Evolutionary conservation across 2,329 filamentous ascomycete genomes (phyloP).

Genomic region (Tolypocladium endophyticum): DNA sequence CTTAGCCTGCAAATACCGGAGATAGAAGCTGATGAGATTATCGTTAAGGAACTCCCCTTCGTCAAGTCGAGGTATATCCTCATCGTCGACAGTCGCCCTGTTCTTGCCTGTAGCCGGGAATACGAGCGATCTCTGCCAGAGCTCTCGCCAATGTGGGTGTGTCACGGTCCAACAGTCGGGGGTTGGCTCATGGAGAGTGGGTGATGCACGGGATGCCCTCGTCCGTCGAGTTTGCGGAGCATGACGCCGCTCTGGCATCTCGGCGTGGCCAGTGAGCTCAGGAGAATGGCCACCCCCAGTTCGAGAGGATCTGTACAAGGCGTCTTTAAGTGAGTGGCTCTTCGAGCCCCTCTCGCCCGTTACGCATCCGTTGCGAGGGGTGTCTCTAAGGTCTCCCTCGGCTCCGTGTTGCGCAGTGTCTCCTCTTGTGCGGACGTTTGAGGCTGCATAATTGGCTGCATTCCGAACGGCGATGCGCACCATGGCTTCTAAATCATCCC

Average conservation of each 20-base stretch:
- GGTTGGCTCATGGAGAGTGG: slow-evolving; percentile 4
- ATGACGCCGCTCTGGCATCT: not conserved
- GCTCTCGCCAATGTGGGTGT: slow-evolving; percentile 38
- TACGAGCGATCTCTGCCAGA: slow-evolving; percentile 49
- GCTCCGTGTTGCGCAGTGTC: too few relatives aligned
- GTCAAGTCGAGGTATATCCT: slow-evolving; percentile 68
- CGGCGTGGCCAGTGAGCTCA: not conserved
- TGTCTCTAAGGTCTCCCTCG: not conserved
- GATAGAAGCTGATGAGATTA: slow-evolving; percentile 80
- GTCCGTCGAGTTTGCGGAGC: slow-evolving; percentile 13
- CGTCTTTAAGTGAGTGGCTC: not conserved
- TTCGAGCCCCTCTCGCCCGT: not conserved
- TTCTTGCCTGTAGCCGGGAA: slow-evolving; percentile 49
- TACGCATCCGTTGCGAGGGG: not conserved
- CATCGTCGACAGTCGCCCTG: slow-evolving; percentile 54
- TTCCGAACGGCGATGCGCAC: slow-evolving; percentile 2
- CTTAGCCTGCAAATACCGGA: slow-evolving; percentile 59
- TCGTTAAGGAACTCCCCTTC: slow-evolving; percentile 87
- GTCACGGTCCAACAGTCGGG: slow-evolving; percentile 36
- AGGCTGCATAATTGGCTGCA: not conserved
- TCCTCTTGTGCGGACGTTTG: not conserved
- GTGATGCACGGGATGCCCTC: slow-evolving; percentile 9
- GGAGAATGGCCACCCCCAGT: not conserved
- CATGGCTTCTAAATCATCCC: not conserved
- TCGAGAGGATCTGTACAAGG: not conserved